Base-by-base conservation (phyloP, 1,284 basidiomycete species). In the Butyriboletus appendiculatus region DNA sequence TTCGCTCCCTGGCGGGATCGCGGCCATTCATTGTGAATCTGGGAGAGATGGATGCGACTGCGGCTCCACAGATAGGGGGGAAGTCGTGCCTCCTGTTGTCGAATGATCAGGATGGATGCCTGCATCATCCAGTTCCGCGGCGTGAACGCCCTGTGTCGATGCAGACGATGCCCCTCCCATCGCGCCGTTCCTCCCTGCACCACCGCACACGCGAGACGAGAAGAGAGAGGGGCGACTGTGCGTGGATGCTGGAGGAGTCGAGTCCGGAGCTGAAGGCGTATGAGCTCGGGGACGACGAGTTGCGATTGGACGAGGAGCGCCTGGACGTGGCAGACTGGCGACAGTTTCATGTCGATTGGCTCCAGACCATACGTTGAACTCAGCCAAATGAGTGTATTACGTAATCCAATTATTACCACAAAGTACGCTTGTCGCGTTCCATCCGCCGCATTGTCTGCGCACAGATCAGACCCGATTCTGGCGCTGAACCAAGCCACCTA, bases 171-270 rank as follows among this genome's bases (percentile, higher is more conserved):
- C 35, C 65, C 8, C 28, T 50, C 15, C 45, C 56, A 8, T 54
- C 65, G 4, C 48, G 45, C 0, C 16, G 12, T 16, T 49, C 61
- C 24, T 53, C 53, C 3, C 20, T 46, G n/a, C 34, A 37, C 24
- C 15, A 46, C 22, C 47, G 52, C 32, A 26, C 39, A 26, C 26
- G 45, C 6, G 48, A 58, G 14, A 45, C 26, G 9, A 47, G 48
- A 7, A 34, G 44, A 44, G 64, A 61, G 3, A 16, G 39, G 30
- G 40, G 46, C 1, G 61, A 64, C 28, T n/a, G 48, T 35, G 61
- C 64, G n/a, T 68, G 69, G 69, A 67, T 63, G 62, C 34, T 65
- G 30, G 66, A 71, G 39, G 62, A 56, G 26, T 61, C 59, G 3
- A 70, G 67, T 44, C 65, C 63, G 1, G 62, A 68, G 22, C 33